A percentile compares a stretch with the other conserved stretches of the same genome.
phyloP scores from a whole-genome alignment of 192 early-diverging fungal species.

The Lobosporangium transversale region DNA sequence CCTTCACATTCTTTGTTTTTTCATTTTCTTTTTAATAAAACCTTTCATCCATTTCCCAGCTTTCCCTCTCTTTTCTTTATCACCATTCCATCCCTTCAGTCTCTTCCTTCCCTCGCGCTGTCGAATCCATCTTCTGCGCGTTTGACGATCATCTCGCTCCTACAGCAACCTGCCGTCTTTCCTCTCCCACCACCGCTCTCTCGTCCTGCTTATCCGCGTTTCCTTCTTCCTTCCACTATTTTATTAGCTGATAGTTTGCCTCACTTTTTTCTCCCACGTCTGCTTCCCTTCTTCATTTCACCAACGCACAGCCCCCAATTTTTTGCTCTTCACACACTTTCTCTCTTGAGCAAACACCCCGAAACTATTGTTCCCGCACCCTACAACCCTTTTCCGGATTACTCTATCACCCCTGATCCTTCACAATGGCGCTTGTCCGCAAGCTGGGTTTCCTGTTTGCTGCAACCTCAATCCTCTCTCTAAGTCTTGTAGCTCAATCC shows the following conservation, averaged over 20 bases:
- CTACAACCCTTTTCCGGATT: slow-evolving; percentile 1
- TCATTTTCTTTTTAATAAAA: slow-evolving; percentile 26
- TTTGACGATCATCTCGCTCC: slow-evolving; percentile 19
- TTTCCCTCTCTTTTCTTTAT: background rate
- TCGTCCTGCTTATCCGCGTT: slow-evolving; percentile 24
- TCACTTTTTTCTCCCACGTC: slow-evolving; percentile 19
- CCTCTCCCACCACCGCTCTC: slow-evolving; percentile 23
- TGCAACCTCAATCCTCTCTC: slow-evolving; percentile 33
- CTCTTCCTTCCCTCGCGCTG: slow-evolving; percentile 13
- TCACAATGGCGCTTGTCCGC: slow-evolving; percentile 35
- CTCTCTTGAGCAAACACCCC: slow-evolving; percentile 10
- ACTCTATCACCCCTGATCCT: background rate
- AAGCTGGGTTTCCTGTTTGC: slow-evolving; percentile 44
- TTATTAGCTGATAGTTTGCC: slow-evolving; percentile 17
- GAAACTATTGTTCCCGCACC: slow-evolving; percentile 14
- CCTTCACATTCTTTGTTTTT: background rate
- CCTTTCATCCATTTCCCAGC: background rate
- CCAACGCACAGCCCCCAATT: slow-evolving; percentile 25
- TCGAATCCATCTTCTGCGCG: slow-evolving; percentile 16
- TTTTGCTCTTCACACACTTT: slow-evolving; percentile 20
- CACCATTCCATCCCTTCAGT: slow-evolving; percentile 25
- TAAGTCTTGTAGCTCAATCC: slow-evolving; percentile 4
- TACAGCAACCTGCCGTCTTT: slow-evolving; percentile 4
- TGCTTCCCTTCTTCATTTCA: slow-evolving; percentile 22
- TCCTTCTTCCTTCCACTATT: slow-evolving; percentile 23